phyloP scores from a whole-genome alignment of 2,329 filamentous ascomycete genomes.

The Talaromyces funiculosus region DNA sequence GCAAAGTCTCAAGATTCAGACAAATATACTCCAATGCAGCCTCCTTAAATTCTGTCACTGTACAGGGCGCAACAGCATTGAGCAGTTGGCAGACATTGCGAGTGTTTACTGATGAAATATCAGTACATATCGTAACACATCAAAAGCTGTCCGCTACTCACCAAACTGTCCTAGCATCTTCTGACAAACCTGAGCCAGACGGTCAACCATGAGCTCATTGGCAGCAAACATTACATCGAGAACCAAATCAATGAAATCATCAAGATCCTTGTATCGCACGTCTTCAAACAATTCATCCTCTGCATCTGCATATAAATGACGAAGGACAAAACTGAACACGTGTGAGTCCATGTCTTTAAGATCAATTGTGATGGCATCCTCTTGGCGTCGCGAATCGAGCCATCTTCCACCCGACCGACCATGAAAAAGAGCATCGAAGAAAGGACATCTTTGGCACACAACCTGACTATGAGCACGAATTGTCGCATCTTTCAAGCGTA shows the following conservation, averaged over 20 bases:
- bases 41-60: constrained; percentile 78
- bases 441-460: constrained; percentile 78
- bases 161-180: constrained; percentile 72
- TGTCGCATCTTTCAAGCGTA: constrained; percentile 69
- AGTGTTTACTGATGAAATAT: constrained; percentile 55
- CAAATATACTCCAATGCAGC: constrained; percentile 86
- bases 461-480: constrained; percentile 70
- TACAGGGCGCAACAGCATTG: constrained; percentile 79
- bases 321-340: constrained; percentile 72
- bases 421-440: constrained; percentile 84
- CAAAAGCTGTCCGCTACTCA: constrained; percentile 29
- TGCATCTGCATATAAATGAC: constrained; percentile 76
- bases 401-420: constrained; percentile 82
- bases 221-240: constrained; percentile 85
- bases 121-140: constrained; percentile 9
- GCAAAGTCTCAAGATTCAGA: constrained; percentile 81
- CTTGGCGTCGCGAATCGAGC: constrained; percentile 62
- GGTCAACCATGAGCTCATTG: constrained; percentile 92
- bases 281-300: constrained; percentile 77
- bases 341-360: constrained; percentile 70
- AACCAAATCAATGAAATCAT: constrained; percentile 82
- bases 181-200: constrained; percentile 85
- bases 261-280: constrained; percentile 63
- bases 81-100: constrained; percentile 81
- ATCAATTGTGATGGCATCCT: constrained; percentile 63